phyloP scores from a whole-genome alignment of 495 filamentous ascomycete species.

The Penicillium roqueforti region DNA sequence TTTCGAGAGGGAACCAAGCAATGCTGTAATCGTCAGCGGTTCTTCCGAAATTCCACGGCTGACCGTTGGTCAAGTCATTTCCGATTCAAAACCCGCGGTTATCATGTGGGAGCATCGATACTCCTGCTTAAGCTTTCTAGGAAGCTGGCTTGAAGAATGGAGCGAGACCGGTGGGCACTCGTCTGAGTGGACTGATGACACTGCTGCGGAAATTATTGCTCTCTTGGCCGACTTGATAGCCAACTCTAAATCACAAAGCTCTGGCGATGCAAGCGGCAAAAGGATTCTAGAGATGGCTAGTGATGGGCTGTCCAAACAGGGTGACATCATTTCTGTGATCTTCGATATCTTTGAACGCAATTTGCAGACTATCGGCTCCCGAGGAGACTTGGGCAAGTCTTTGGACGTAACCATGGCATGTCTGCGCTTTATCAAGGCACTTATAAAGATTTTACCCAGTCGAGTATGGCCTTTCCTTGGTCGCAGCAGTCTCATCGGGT shows the following conservation, averaged over 20 bases:
- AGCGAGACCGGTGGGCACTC: slow-evolving; percentile 37
- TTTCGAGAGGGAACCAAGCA: slow-evolving; percentile 19
- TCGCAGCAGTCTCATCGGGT: slow-evolving; percentile 69
- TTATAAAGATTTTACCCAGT: slow-evolving; percentile 67
- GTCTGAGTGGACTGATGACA: slow-evolving; percentile 40
- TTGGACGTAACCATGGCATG: slow-evolving; percentile 67
- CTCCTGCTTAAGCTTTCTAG: slow-evolving; percentile 72
- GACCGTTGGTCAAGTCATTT: slow-evolving; percentile 66
- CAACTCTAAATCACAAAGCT: slow-evolving; percentile 25
- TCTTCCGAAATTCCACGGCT: slow-evolving; percentile 51
- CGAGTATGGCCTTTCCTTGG: slow-evolving; percentile 87
- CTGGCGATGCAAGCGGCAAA: slow-evolving; percentile 38
- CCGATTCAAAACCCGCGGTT: slow-evolving; percentile 60
- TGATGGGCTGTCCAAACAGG: slow-evolving; percentile 64
- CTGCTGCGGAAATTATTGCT: slow-evolving; percentile 59
- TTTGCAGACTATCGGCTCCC: slow-evolving; percentile 57
- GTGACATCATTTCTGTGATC: slow-evolving; percentile 76
- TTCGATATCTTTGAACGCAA: slow-evolving; percentile 79
- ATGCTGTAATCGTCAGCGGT: slow-evolving; percentile 37
- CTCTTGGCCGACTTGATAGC: slow-evolving; percentile 56
- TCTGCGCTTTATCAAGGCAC: slow-evolving; percentile 68
- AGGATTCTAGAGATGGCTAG: slow-evolving; percentile 66
- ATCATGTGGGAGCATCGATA: slow-evolving; percentile 68
- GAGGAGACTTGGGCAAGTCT: slow-evolving; percentile 46
- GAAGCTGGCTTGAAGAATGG: slow-evolving; percentile 64